Evolutionary conservation across 257 asterid genomes (phyloP), one percentile per base, ranked within the genome.

Genomic region (Fraxinus excelsior): DNA sequence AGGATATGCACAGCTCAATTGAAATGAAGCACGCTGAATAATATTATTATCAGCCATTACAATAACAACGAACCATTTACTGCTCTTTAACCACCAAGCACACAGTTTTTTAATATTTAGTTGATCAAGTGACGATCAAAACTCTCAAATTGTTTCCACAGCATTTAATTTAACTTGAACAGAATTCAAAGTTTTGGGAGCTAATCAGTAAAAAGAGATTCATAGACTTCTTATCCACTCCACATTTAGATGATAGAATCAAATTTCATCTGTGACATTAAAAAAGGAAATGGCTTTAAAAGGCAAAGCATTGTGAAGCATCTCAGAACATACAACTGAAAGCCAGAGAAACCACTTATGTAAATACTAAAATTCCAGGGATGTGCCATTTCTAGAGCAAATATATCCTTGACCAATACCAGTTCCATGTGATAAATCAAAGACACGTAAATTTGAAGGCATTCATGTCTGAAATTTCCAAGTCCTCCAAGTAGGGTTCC

Each of bases 401-500:
- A 49, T 9, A 71, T 38, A 38, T 38, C 44, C 44, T 10, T 38
- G 44, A 38, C 44, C 44, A 38, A 38, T 8, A 56, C 11, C 34
- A 56, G 23, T 58, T 49, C 37, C 13, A 5, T 67, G 37, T 49
- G 42, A 31, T 72, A 67, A 10, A 79, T 35, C 13, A 46, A 4
- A 56, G 7, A 74, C 58, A 28, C 31, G 1, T 9, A 3, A 68
- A 58, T 42, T 18, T 9, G 16, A 77, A 69, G 21, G 60, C 34
- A 46, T 49, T 49, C 69, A 19, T 53, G 69, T 53, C 19, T 21
- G 31, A 70, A 62, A 70, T 70, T 56, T n/a, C 25, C 60, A 60
- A 73, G 73, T 76, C 77, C 32, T 31, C 40, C 51, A 12, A 53
- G 65, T 23, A 68, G 38, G 26, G 35, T 78, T 62, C 12, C 44